Evolutionary conservation across 1,284 basidiomycete genomes (phyloP), one percentile per base, ranked within the genome.

Genomic region (Irpex sp.): DNA sequence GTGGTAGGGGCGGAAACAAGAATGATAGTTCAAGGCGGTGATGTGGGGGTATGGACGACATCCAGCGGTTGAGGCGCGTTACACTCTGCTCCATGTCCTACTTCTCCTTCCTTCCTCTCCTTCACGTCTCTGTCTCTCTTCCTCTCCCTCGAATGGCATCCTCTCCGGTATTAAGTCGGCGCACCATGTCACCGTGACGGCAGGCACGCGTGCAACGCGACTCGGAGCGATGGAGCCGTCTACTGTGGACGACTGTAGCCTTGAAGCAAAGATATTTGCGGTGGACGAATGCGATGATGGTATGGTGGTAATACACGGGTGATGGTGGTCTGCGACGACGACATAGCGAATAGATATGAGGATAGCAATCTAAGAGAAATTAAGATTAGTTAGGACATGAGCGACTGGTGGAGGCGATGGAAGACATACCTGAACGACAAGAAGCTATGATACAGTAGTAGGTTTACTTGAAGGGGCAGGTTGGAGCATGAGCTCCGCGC

Each of bases 401-500:
- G 40, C 26, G 51, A 13, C 34, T 36, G 60, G 47, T 15, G 34
- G 13, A 58, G 36, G 62, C 21, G 21, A 57, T 47, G 59, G 40
- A 15, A 59, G 38, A 63, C 31, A 55, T 38, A 59, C 62, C 55
- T 51, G 63, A 64, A 66, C 63, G 65, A 64, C 64, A 58, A 61
- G 21, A 59, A 26, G 65, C 61, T 64, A 67, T 66, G 60, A 67
- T 67, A 71, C 67, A 69, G 56, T 61, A 31, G 62, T 31, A 48
- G 65, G 65, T 44, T 68, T 66, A 75, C 70, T 72, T 74, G 86
- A 90, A 90, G 37, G 88, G 88, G 79, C 88, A 90, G 71, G 78
- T 81, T 49, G 84, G 83, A n/a, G 84, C 76, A 72, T 91, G 88
- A 62, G 78, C 72, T 55, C 88, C 88, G 69, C 88, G 85, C 79